Conservation (phyloP, 257 asterid species). For the Capsicum chinense region DNA sequence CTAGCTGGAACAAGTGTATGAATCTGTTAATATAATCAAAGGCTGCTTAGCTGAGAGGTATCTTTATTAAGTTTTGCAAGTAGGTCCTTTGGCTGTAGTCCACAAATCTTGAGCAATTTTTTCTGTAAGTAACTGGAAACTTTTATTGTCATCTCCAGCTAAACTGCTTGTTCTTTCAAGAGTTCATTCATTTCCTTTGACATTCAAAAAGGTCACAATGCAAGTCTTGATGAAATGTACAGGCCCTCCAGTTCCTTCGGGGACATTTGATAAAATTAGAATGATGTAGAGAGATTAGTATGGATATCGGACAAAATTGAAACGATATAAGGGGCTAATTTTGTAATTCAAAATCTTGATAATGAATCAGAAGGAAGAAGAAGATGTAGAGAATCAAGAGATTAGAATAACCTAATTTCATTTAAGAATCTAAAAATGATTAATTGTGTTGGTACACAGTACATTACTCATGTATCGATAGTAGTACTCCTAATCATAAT, state of each 20-base stretch:
- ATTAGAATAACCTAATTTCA: no score
- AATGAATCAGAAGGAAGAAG: no score
- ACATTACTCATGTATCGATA: no score
- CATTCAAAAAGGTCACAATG: not conserved
- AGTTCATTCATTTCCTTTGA: not conserved
- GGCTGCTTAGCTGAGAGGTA: slow-evolving; percentile 37
- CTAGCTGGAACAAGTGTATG: not conserved
- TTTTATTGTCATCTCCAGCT: not conserved
- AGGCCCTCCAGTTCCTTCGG: not conserved
- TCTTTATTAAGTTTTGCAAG: slow-evolving; percentile 35
- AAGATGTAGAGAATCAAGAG: no score
- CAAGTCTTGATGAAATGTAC: not conserved
- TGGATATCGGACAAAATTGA: not conserved
- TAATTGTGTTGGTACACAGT: no score
- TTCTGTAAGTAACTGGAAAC: slow-evolving; percentile 48
- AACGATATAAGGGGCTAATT: not conserved
- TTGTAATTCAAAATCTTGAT: no score
- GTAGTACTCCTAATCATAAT: no score
- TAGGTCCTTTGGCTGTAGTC: slow-evolving; percentile 34
- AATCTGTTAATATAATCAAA: slow-evolving; percentile 4
- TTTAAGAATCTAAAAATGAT: no score
- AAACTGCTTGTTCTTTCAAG: slow-evolving; percentile 1
- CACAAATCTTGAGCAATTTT: slow-evolving; percentile 33
- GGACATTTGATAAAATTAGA: not conserved
- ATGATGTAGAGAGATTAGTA: no score